Evolutionary conservation across 345 rosid genomes (phyloP).

Genomic region (Hevea brasiliensis): DNA sequence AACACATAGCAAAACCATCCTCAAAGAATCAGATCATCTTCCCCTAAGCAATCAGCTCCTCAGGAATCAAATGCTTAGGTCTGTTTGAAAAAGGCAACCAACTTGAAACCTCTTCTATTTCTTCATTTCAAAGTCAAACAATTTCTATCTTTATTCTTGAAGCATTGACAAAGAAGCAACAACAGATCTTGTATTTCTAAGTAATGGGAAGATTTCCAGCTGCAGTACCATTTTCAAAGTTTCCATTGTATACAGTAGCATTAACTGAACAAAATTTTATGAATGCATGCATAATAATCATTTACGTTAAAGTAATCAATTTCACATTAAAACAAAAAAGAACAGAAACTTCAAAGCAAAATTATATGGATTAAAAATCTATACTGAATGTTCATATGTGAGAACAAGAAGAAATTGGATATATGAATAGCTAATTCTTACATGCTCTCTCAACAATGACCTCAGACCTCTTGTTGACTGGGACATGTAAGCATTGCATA

Average conservation of each 20-base stretch:
- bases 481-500: conserved; percentile 74
- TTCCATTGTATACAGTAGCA: neutral
- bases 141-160: neutral
- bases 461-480: conserved; percentile 85
- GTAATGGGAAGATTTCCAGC: neutral
- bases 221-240: neutral
- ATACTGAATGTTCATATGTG: neutral
- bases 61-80: too few relatives aligned
- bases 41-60: neutral
- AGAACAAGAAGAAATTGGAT: neutral
- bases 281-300: neutral
- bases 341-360: neutral
- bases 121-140: neutral
- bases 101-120: neutral
- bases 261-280: neutral
- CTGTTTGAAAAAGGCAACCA: neutral
- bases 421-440: conserved; percentile 43
- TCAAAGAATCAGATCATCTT: neutral
- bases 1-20: neutral
- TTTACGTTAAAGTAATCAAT: neutral
- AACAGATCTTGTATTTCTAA: neutral
- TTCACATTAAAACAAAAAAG: neutral
- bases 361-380: neutral
- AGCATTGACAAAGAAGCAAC: neutral
- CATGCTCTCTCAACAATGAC: conserved; percentile 74